Evolutionary conservation across 306 rosid genomes (phyloP).

Genomic region (Dalbergia oliveri): DNA sequence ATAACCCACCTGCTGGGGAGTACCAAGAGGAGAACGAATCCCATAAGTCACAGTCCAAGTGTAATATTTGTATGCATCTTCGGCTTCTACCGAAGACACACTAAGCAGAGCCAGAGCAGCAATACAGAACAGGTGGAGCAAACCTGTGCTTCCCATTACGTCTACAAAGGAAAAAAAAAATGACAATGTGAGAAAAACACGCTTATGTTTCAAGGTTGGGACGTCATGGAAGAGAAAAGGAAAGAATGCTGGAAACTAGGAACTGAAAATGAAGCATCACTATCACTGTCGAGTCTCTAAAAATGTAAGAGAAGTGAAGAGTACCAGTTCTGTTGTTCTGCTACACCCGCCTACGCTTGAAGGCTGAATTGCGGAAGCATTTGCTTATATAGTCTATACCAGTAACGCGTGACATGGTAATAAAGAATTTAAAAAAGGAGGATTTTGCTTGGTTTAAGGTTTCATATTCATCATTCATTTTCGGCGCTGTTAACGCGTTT

Average conservation of each 20-base stretch:
- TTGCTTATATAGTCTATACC: constrained; percentile 9
- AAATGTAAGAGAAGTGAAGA: constrained; percentile 2
- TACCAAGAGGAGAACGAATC: constrained; percentile 81
- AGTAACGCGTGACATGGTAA: neutral
- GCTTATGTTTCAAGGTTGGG: neutral
- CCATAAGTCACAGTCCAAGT: constrained; percentile 97
- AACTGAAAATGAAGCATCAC: constrained; percentile 39
- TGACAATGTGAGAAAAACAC: neutral
- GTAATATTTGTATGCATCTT: constrained; percentile 79
- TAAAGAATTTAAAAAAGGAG: constrained; percentile 25
- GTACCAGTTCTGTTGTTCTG: constrained; percentile 39
- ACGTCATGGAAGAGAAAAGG: neutral
- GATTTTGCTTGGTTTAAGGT: constrained; percentile 27
- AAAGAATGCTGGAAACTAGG: constrained; percentile 22
- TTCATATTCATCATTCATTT: constrained; percentile 48
- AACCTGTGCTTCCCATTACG: constrained; percentile 61
- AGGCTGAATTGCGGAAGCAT: constrained; percentile 32
- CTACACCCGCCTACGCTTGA: constrained; percentile 28
- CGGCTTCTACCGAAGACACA: constrained; percentile 65
- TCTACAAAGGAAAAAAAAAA: constrained; percentile 46
- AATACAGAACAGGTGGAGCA: constrained; percentile 53
- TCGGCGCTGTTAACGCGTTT: constrained; percentile 57
- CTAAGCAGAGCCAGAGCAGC: constrained; percentile 54
- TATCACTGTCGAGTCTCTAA: neutral
- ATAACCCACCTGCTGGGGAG: constrained; percentile 82